Percentiles rank a stretch among this genome's conserved stretches.
Evolutionary conservation across 2,329 filamentous ascomycete genomes (phyloP).

Genomic region (Reticulascus tulasneorum): DNA sequence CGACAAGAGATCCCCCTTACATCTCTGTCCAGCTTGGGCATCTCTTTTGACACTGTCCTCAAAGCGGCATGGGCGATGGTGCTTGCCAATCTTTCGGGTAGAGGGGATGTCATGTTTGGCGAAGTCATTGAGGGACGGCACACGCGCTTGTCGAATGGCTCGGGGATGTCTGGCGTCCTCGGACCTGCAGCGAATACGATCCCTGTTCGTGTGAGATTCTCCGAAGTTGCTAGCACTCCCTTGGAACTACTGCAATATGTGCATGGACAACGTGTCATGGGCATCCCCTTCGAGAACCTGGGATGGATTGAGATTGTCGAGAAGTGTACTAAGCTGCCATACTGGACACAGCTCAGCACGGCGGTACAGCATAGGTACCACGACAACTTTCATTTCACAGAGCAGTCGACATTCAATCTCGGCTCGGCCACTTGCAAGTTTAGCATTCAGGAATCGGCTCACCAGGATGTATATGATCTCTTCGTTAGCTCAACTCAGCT

Average conservation of each 20-base stretch:
- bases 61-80: conserved; percentile 56
- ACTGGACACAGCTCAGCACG: conserved; percentile 51
- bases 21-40: conserved; percentile 37
- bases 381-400: conserved; percentile 34
- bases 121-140: conserved; percentile 47
- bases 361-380: conserved; percentile 48
- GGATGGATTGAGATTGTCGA: conserved; percentile 48
- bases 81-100: conserved; percentile 45
- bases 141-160: conserved; percentile 32
- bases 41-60: conserved; percentile 49
- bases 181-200: conserved; percentile 45
- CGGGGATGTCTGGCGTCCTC: conserved; percentile 54
- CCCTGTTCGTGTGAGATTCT: conserved; percentile 45
- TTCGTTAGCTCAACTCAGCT: conserved; percentile 38
- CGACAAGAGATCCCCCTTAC: conserved; percentile 35
- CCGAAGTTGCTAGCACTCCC: conserved; percentile 38
- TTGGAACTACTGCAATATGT: conserved; percentile 45
- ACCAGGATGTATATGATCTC: conserved; percentile 40
- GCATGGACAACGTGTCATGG: conserved; percentile 44
- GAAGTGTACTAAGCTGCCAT: conserved; percentile 50
- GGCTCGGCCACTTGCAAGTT: conserved; percentile 43
- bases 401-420: conserved; percentile 37
- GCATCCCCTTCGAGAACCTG: conserved; percentile 46
- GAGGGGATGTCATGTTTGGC: conserved; percentile 52
- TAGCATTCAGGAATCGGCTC: conserved; percentile 32